Evolutionary conservation across 2,329 filamentous ascomycete species (phyloP), one percentile per base, ranked within the genome.

Genomic region (Clonostachys solani): DNA sequence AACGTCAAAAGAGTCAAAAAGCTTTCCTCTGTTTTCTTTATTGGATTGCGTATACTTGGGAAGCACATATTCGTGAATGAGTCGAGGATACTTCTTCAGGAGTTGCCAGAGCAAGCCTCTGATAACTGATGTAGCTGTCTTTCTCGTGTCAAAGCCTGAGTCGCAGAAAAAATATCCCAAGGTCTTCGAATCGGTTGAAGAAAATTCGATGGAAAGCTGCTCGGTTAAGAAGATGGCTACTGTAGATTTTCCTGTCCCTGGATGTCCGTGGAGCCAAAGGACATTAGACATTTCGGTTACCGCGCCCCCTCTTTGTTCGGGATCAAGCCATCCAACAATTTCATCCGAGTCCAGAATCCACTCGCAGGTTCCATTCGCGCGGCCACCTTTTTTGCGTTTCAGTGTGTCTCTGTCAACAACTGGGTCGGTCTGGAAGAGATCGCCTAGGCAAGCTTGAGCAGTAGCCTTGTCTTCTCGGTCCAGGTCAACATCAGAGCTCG

Each of bases 101-200:
- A 59, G 47, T 42, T 57, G 52, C 13, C 43, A 36, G 35, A 60
- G 49, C 44, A 60, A 56, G 2, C 56, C 56, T 33, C 56, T 41
- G 19, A 58, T 16, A n/a, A 60, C 42, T n/a, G 52, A 49, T 6
- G 50, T 53, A 17, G 56, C 54, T 3, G 54, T 57, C 34, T 52
- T 56, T 13, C 52, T 56, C 37, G 40, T 51, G 12, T 56, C 48
- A 43, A 50, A 54, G 35, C 46, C 44, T 2, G 55, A 57, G 46
- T 60, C 53, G 43, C 53, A 57, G 47, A 59, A 59, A 44, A 58
- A 58, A 42, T 56, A 58, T 5, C 49, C 49, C 3, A 59, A 47
- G 3, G 54, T 53, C 18, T 54, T 54, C 6, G 29, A 40, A 1
- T 40, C 15, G 3, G 41, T 44, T 3, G n/a, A 16, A 9, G 45